Conservation (phyloP, 1,139 yeast genomes). For the Pichia sp. region DNA sequence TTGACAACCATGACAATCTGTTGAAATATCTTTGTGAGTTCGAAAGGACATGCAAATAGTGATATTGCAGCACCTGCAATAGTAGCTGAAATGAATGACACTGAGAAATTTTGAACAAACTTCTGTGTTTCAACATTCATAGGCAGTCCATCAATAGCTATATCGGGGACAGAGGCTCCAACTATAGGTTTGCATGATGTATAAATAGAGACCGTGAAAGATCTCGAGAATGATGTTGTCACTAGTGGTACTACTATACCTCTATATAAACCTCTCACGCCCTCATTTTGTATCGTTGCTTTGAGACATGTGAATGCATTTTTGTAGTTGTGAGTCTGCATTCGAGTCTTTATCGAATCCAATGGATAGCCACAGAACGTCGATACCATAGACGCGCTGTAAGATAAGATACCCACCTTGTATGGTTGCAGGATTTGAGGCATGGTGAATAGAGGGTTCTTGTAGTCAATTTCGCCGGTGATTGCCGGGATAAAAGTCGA, state of each 20-base stretch:
- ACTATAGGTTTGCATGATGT: conserved; percentile 48
- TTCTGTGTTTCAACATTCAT: conserved; percentile 2
- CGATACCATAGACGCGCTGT: conserved; percentile 57
- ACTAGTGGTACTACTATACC: conserved; percentile 70
- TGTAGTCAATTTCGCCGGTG: conserved; percentile 29
- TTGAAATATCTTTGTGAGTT: conserved; percentile 73
- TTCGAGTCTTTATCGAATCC: conserved; percentile 77
- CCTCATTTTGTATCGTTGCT: conserved; percentile 55
- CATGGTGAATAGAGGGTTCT: conserved; percentile 35
- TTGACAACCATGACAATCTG: conserved; percentile 53
- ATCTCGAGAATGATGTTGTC: conserved; percentile 58
- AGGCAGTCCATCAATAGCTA: background rate
- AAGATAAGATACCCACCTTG: conserved; percentile 53
- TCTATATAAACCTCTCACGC: conserved; percentile 64
- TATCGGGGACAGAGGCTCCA: conserved; percentile 7
- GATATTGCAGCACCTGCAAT: conserved; percentile 63
- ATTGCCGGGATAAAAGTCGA: conserved; percentile 27
- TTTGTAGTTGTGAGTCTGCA: conserved; percentile 69
- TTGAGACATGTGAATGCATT: conserved; percentile 53
- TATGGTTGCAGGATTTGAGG: conserved; percentile 50
- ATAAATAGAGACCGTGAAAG: conserved; percentile 62
- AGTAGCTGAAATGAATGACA: conserved; percentile 58
- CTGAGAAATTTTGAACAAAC: conserved; percentile 48
- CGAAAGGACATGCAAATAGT: conserved; percentile 76
- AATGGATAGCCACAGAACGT: conserved; percentile 77